Evolutionary conservation across 805 yeast genomes (phyloP), one percentile per base, ranked within the genome.

Genomic region (Torulaspora indica): DNA sequence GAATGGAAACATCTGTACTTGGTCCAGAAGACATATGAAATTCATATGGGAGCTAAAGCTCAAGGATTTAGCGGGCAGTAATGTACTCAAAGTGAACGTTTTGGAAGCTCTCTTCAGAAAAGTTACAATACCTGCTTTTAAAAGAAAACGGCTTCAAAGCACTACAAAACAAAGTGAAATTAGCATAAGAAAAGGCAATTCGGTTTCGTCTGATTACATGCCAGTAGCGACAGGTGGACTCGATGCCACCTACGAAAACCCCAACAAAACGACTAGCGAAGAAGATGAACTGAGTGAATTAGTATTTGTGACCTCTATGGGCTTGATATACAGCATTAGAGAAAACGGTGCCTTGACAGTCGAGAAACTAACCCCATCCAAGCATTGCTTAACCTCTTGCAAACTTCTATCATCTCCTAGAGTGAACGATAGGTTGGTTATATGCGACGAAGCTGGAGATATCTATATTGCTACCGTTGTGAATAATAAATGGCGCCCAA

Each of bases 341-440:
- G 37, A 28, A 22, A 25, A 39, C 24, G 83, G 84, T 2, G 49
- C 66, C 0, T 40, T 72, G 7, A 66, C 55, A n/a, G 64, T 60
- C 33, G 60, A 68, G 6, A 44, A 51, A n/a, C 32, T 73, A 8
- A 60, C 69, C 1, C 42, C 53, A 12, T 48, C 59, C 1, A 58
- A 42, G n/a, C 34, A 40, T 29, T 30, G 67, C 15, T 56, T 83
- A n/a, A 67, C 70, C 1, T 69, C 78, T 2, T 81, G 82, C 43
- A 75, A 74, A 40, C 75, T 76, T 47, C 60, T 87, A 8, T 59
- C 74, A 2, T 81, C 95, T 0, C 87, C 95, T 4, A 72, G 93
- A 58, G 81, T 85, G 20, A 81, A 78, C 55, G 93, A 85, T 58
- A 70, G 90, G 48, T 65, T 86, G 24, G 78, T 86, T 1, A 76